Percentiles rank a stretch among this genome's conserved stretches.
Conservation (phyloP, 1,284 basidiomycete species). For the Trichosporon sp. region DNA sequence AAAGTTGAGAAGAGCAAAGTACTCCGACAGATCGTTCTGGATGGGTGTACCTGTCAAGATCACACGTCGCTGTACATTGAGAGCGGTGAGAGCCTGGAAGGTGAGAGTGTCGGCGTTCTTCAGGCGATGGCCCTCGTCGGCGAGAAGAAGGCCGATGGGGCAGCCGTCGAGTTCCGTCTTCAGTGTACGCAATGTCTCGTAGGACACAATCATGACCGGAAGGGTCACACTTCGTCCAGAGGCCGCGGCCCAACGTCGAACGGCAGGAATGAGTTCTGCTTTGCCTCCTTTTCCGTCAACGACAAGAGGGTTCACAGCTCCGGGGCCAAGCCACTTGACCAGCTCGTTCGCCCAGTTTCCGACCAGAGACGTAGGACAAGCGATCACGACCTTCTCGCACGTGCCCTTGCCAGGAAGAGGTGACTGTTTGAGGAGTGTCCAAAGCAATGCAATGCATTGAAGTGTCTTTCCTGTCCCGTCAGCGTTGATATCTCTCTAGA, state of each 20-base stretch:
- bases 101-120: conserved; percentile 94
- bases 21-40: conserved; percentile 93
- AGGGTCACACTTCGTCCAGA: conserved; percentile 59
- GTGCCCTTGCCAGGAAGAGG: conserved; percentile 77
- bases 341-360: conserved; percentile 99
- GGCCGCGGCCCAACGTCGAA: conserved; percentile 81
- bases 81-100: conserved; percentile 75
- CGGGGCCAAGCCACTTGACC: conserved; percentile 88
- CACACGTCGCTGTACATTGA: conserved; percentile 90
- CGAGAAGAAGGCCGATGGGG: conserved; percentile 83
- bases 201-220: conserved; percentile 96
- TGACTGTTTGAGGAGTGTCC: conserved; percentile 96
- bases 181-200: conserved; percentile 88
- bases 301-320: conserved; percentile 71
- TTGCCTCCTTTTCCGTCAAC: conserved; percentile 88
- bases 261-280: conserved; percentile 68
- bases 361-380: conserved; percentile 92
- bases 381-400: conserved; percentile 97
- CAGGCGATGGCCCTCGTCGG: conserved; percentile 93
- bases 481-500: not conserved
- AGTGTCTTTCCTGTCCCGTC: conserved; percentile 65
- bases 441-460: conserved; percentile 93
- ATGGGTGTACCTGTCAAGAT: conserved; percentile 96
- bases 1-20: conserved; percentile 93
- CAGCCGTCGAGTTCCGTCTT: conserved; percentile 69